A percentile compares a stretch with the other conserved stretches of the same genome.
Conservation (phyloP, 768 basidiomycete species). For the Imleria badia region DNA sequence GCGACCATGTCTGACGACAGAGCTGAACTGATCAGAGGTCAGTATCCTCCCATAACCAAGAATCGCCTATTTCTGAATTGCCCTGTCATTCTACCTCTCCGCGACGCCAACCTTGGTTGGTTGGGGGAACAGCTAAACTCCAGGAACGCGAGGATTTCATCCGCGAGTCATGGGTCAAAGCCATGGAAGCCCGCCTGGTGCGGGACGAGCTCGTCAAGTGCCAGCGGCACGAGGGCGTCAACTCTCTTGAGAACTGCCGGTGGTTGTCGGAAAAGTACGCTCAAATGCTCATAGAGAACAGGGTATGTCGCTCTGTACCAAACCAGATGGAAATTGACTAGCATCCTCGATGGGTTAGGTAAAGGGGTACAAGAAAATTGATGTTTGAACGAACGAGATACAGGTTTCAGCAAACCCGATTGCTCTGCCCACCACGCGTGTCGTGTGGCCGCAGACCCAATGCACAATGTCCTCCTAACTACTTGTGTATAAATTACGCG, state of each 20-base stretch:
- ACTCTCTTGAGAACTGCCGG: constrained; percentile 86
- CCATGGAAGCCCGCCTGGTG: constrained; percentile 91
- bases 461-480: background rate
- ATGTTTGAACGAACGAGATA: constrained; percentile 36
- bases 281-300: constrained; percentile 74
- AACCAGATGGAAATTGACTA: constrained; percentile 1
- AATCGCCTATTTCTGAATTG: background rate
- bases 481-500: constrained; percentile 10
- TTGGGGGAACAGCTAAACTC: constrained; percentile 50
- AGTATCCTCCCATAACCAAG: background rate
- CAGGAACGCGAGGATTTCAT: constrained; percentile 72
- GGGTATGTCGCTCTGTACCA: constrained; percentile 48
- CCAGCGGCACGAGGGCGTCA: constrained; percentile 87
- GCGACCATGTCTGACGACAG: constrained; percentile 34
- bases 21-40: constrained; percentile 35
- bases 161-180: constrained; percentile 91
- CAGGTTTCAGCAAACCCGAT: background rate
- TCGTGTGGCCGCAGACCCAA: background rate
- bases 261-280: constrained; percentile 83
- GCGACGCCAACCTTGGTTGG: background rate
- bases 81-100: background rate
- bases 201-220: constrained; percentile 88
- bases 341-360: constrained; percentile 51
- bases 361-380: constrained; percentile 81
- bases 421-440: background rate